A percentile compares a stretch with the other conserved stretches of the same genome.
These are phyloP conservation scores for Helichrysum umbraculigerum DNA, from an alignment of 129 eudicot genomes.

Conservation along the genomic window DNA sequence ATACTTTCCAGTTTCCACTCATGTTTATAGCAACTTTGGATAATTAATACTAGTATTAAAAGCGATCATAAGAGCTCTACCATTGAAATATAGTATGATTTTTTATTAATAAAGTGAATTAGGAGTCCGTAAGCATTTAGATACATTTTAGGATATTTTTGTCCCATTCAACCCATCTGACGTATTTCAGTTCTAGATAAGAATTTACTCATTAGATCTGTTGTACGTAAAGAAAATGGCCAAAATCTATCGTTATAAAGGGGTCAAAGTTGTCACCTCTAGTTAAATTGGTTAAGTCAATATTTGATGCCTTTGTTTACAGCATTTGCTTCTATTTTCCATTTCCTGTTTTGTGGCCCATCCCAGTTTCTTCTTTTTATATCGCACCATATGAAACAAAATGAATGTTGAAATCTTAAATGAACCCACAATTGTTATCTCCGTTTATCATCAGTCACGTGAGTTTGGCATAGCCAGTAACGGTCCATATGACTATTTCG, in stretches of 20 bases:
- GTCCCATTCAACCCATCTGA: not conserved
- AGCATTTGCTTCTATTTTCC: constrained; percentile 1
- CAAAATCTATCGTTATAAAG: not conserved
- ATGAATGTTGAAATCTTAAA: not conserved
- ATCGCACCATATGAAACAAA: not conserved
- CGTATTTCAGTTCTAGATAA: not conserved
- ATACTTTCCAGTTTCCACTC: no score
- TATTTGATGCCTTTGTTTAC: not conserved
- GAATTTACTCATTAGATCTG: not conserved
- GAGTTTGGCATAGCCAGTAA: not conserved
- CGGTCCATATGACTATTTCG: not conserved
- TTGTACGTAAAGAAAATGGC: not conserved
- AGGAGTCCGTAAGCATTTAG: not conserved
- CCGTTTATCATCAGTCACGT: not conserved
- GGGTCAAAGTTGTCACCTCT: constrained; percentile 8
- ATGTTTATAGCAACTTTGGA: no score
- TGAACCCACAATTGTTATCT: not conserved
- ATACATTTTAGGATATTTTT: not conserved
- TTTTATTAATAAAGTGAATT: not conserved
- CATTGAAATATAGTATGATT: not conserved
- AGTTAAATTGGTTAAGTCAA: not conserved
- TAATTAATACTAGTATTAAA: not conserved
- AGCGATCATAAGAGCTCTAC: not conserved
- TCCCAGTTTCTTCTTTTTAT: not conserved
- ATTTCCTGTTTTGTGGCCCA: not conserved